A percentile compares a stretch with the other conserved stretches of the same genome.
Conservation (phyloP, 257 asterid species). For the Nicotiana attenuata region DNA sequence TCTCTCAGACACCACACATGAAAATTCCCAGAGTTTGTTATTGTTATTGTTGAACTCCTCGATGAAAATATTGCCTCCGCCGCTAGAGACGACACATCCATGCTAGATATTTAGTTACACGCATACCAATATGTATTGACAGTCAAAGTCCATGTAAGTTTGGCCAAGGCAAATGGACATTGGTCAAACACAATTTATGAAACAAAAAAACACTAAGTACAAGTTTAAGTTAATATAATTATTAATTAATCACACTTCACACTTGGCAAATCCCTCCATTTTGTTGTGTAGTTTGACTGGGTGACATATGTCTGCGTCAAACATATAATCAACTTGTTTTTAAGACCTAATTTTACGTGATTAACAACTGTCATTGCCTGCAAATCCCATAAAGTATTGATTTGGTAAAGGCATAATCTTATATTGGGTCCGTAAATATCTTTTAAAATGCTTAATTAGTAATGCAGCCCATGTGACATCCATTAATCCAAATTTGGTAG, state of each 20-base stretch:
- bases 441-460: not conserved
- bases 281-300: slow-evolving; percentile 20
- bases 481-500: not conserved
- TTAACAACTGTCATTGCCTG: not conserved
- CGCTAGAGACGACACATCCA: not conserved
- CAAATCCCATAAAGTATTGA: not conserved
- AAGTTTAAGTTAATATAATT: not conserved
- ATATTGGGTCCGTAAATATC: not conserved
- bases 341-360: not conserved
- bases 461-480: slow-evolving; percentile 7
- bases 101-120: not conserved
- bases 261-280: not conserved
- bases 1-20: too few relatives aligned
- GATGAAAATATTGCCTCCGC: too few relatives aligned
- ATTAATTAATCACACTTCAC: not conserved
- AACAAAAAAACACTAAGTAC: not conserved
- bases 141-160: not conserved
- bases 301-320: slow-evolving; percentile 6
- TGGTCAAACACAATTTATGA: not conserved
- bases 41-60: too few relatives aligned
- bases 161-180: not conserved
- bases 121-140: not conserved
- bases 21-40: too few relatives aligned
- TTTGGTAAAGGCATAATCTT: not conserved
- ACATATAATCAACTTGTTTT: not conserved